Percentiles rank a stretch among this genome's conserved stretches.
Evolutionary conservation across 495 filamentous ascomycete genomes (phyloP).

Genomic region (Hyaloscypha bicolor): DNA sequence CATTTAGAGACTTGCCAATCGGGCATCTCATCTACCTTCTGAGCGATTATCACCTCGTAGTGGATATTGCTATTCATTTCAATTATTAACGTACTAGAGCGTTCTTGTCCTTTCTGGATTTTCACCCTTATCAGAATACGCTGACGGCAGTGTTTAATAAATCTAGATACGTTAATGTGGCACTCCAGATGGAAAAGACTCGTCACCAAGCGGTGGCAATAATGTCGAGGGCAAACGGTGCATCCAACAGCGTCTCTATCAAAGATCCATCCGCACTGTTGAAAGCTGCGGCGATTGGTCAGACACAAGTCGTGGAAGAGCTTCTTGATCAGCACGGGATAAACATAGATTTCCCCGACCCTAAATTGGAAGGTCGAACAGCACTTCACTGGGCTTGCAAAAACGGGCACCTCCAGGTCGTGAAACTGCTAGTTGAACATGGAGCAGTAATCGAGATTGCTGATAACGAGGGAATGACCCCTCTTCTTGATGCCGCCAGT

Average conservation of each 20-base stretch:
- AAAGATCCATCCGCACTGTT: background rate
- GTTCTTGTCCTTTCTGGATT: background rate
- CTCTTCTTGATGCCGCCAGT: background rate
- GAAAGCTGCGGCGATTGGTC: background rate
- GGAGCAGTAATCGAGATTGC: conserved; percentile 14
- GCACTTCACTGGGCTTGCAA: conserved; percentile 20
- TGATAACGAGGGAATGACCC: conserved; percentile 4
- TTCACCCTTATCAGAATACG: background rate
- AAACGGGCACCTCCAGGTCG: conserved; percentile 11
- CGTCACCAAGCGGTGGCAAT: background rate
- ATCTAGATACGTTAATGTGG: background rate
- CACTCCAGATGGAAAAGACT: background rate
- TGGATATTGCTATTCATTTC: too few relatives aligned
- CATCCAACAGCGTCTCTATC: background rate
- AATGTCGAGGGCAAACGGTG: background rate
- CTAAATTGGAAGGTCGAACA: conserved; percentile 1
- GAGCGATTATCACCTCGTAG: too few relatives aligned
- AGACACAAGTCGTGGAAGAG: background rate
- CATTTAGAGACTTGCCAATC: too few relatives aligned
- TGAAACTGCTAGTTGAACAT: conserved; percentile 30
- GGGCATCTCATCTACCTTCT: too few relatives aligned
- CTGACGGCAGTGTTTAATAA: background rate
- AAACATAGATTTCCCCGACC: background rate
- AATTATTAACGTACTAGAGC: too few relatives aligned
- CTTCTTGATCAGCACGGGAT: background rate